Percentiles rank a stretch among this genome's conserved stretches.
Evolutionary conservation across 805 yeast genomes (phyloP).

Genomic region (Hanseniaspora lachancei): DNA sequence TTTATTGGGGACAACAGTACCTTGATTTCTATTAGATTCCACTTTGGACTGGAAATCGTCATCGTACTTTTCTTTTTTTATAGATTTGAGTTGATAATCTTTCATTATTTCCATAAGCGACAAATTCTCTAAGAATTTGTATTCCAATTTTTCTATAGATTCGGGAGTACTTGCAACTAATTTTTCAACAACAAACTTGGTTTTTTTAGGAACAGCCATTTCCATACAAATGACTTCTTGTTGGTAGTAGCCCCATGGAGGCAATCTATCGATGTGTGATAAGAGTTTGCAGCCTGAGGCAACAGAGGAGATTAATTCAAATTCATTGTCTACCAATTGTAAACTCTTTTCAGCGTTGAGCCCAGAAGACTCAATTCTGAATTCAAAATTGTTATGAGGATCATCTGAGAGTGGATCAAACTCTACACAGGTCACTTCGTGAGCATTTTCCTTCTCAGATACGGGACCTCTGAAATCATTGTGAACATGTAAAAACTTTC

Average conservation of each 20-base stretch:
- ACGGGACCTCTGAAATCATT: slow-evolving; percentile 69
- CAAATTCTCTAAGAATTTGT: slow-evolving; percentile 18
- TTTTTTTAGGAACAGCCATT: slow-evolving; percentile 51
- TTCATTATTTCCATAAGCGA: slow-evolving; percentile 16
- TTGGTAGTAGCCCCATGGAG: slow-evolving; percentile 75
- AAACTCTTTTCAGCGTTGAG: not conserved
- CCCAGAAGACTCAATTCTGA: slow-evolving; percentile 1
- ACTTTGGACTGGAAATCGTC: slow-evolving; percentile 3
- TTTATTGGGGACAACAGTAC: not conserved
- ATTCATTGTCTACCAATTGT: slow-evolving; percentile 18
- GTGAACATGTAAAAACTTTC: slow-evolving; percentile 54
- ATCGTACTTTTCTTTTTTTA: slow-evolving; percentile 12
- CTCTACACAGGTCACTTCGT: slow-evolving; percentile 52
- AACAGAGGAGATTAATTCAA: slow-evolving; percentile 17
- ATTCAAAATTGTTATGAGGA: slow-evolving; percentile 46
- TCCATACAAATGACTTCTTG: slow-evolving; percentile 82
- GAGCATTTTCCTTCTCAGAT: slow-evolving; percentile 79
- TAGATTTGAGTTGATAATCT: slow-evolving; percentile 16
- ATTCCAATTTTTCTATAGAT: slow-evolving; percentile 17
- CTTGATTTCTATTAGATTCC: not conserved
- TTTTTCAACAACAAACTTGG: slow-evolving; percentile 63
- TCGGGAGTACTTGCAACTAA: slow-evolving; percentile 30
- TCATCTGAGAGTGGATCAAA: slow-evolving; percentile 37
- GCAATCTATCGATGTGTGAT: slow-evolving; percentile 61
- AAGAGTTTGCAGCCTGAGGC: slow-evolving; percentile 51